These are phyloP conservation scores for Phialophora macrospora DNA, from an alignment of 2,329 filamentous ascomycete genomes.

Conservation along the genomic window DNA sequence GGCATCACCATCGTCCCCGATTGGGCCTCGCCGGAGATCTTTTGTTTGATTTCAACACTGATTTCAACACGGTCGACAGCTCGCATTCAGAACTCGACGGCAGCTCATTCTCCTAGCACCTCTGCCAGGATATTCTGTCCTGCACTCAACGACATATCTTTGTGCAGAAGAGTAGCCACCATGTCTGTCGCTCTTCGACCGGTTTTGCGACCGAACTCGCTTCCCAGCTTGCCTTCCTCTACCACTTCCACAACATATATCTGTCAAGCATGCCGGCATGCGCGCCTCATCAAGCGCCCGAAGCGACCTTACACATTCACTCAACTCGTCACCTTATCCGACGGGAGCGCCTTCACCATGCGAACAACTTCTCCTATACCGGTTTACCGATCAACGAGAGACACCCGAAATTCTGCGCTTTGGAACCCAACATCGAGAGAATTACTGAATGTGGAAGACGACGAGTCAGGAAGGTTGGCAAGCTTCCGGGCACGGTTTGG, in stretches of 20 bases:
- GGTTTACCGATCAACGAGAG: slow-evolving; percentile 70
- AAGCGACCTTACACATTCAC: slow-evolving; percentile 95
- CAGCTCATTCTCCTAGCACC: not conserved
- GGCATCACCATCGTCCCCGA: too few species aligned
- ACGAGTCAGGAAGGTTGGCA: slow-evolving; percentile 87
- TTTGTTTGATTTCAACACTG: not conserved
- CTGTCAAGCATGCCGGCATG: slow-evolving; percentile 72
- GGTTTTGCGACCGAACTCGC: slow-evolving; percentile 33
- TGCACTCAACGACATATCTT: not conserved
- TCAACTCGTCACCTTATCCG: slow-evolving; percentile 90
- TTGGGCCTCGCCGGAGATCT: not conserved
- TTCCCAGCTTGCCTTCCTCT: slow-evolving; percentile 34
- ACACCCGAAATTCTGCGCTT: slow-evolving; percentile 83
- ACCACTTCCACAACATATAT: slow-evolving; percentile 47
- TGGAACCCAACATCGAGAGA: slow-evolving; percentile 88
- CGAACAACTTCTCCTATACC: slow-evolving; percentile 58
- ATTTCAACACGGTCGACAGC: not conserved
- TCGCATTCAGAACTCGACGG: not conserved
- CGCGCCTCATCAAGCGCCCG: slow-evolving; percentile 84
- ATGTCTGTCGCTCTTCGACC: slow-evolving; percentile 37
- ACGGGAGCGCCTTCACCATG: slow-evolving; percentile 76
- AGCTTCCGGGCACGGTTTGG: slow-evolving; percentile 87
- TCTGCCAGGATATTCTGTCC: not conserved
- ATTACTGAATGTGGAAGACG: slow-evolving; percentile 85
- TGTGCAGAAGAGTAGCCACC: not conserved